Evolutionary conservation across 1,284 basidiomycete species (phyloP), one percentile per base, ranked within the genome.

Genomic region (Lentinula novae-zelandiae): DNA sequence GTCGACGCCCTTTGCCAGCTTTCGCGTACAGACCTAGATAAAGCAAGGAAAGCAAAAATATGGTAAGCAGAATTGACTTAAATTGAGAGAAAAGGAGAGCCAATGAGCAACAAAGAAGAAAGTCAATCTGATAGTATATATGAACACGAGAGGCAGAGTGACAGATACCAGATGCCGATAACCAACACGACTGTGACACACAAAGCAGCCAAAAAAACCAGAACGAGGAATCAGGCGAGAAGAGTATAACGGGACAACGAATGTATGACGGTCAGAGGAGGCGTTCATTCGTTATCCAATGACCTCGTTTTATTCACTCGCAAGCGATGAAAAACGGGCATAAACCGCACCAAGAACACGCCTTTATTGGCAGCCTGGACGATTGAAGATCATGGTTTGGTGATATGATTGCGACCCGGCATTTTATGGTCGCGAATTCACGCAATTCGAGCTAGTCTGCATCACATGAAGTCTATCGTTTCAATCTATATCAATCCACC

Each of bases 1-100:
- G 80, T 70, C 84, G 80, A 57, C 62, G 62, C 15, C 59, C 62
- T 58, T 63, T 60, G 17, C 62, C 62, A 64, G 85, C 83, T 79
- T 87, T 87, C 76, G 83, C 83, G 78, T 86, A 86, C 69, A 86
- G 82, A 68, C 85, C 86, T 87, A 57, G 62, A 60, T 36, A 48
- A 58, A 54, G 27, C 31, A 44, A 38, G 59, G 58, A n/a, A 60
- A 61, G 54, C 62, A 63, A 63, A 60, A 60, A 66, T 59, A 63
- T 62, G 60, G 63, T 57, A 57, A 63, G 59, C 42, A 62, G 62
- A 68, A 65, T 65, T 61, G 58, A 63, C 59, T 49, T 66, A 60
- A 53, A 46, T 4, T 46, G 64, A 62, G 33, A 61, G 50, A 61
- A 40, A 56, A 61, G 56, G 52, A 42, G 40, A 42, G 39, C 39